Evolutionary conservation across 2,329 filamentous ascomycete genomes (phyloP).

Genomic region (Penicillium decumbens): DNA sequence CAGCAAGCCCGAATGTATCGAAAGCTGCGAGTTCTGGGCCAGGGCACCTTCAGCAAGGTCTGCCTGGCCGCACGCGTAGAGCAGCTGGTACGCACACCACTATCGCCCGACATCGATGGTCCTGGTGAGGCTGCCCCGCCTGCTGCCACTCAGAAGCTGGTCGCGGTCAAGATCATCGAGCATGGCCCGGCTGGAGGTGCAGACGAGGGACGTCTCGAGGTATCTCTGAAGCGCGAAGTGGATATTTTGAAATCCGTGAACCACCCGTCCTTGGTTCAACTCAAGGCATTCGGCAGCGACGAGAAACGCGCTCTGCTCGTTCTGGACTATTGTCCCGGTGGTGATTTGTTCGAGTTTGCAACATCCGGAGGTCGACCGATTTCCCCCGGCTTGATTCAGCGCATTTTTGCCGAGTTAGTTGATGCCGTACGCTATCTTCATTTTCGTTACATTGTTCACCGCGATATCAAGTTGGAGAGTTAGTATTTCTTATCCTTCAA

Average conservation of each 20-base stretch:
- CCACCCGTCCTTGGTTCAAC: constrained; percentile 83
- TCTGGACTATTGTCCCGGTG: constrained; percentile 85
- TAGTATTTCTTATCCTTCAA: constrained; percentile 25
- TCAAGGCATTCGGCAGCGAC: constrained; percentile 88
- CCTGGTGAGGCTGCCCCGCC: constrained; percentile 14
- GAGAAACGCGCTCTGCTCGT: constrained; percentile 77
- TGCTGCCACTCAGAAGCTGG: constrained; percentile 68
- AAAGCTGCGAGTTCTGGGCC: constrained; percentile 73
- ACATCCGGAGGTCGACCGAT: constrained; percentile 66
- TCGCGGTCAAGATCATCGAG: constrained; percentile 93
- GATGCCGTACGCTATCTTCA: constrained; percentile 84
- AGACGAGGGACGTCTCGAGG: constrained; percentile 86
- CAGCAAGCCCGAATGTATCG: constrained; percentile 72
- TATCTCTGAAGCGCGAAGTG: constrained; percentile 88
- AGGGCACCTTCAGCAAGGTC: constrained; percentile 93
- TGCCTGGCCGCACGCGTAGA: constrained; percentile 81
- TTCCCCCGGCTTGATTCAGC: constrained; percentile 64
- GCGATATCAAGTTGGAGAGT: constrained; percentile 98
- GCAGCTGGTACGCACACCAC: constrained; percentile 39
- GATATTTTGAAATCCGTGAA: constrained; percentile 86
- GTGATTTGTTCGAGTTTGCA: constrained; percentile 90
- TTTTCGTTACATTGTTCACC: constrained; percentile 78
- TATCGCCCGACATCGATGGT: constrained; percentile 13
- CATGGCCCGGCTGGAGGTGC: constrained; percentile 90
- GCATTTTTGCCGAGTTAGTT: constrained; percentile 87